Evolutionary conservation across 768 basidiomycete genomes (phyloP).

Genomic region (Auriscalpium orientale): DNA sequence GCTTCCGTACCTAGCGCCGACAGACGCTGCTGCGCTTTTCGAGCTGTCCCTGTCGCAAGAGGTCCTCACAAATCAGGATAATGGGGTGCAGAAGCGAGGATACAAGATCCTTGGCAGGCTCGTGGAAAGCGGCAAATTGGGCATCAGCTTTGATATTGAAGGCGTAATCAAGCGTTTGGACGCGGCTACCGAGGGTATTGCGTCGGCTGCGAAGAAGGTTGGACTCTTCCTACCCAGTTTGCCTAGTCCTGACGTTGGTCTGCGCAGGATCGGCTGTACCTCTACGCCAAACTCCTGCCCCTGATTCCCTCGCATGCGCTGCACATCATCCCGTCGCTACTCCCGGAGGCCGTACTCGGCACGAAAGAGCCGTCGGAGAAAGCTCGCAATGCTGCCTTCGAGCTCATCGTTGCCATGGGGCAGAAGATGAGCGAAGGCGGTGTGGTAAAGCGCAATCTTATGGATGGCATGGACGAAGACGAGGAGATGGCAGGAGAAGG

Average conservation of each 20-base stretch:
- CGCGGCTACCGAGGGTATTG: constrained; percentile 53
- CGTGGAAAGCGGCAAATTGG: constrained; percentile 48
- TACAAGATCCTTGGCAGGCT: constrained; percentile 82
- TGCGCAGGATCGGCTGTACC: constrained; percentile 69
- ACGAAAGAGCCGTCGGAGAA: constrained; percentile 97
- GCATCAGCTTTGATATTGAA: constrained; percentile 44
- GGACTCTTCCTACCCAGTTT: not conserved
- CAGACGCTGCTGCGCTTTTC: constrained; percentile 60
- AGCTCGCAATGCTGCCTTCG: constrained; percentile 82
- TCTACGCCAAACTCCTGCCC: constrained; percentile 64
- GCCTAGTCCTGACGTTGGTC: constrained; percentile 2
- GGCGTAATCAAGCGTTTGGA: constrained; percentile 58
- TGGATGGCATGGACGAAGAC: constrained; percentile 82
- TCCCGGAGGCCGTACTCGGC: constrained; percentile 90
- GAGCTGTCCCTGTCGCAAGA: constrained; percentile 57
- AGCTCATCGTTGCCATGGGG: constrained; percentile 86
- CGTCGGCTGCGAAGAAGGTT: constrained; percentile 85
- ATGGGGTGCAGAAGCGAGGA: constrained; percentile 89
- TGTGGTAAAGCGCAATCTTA: constrained; percentile 62
- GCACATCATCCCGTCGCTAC: constrained; percentile 79
- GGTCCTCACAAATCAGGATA: constrained; percentile 71
- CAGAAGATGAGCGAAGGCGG: constrained; percentile 87
- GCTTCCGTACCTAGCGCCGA: constrained; percentile 59
- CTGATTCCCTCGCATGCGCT: constrained; percentile 61
- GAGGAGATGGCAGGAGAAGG: constrained; percentile 37